Evolutionary conservation across 345 rosid species (phyloP), one percentile per base, ranked within the genome.

Genomic region (Brassica incana): DNA sequence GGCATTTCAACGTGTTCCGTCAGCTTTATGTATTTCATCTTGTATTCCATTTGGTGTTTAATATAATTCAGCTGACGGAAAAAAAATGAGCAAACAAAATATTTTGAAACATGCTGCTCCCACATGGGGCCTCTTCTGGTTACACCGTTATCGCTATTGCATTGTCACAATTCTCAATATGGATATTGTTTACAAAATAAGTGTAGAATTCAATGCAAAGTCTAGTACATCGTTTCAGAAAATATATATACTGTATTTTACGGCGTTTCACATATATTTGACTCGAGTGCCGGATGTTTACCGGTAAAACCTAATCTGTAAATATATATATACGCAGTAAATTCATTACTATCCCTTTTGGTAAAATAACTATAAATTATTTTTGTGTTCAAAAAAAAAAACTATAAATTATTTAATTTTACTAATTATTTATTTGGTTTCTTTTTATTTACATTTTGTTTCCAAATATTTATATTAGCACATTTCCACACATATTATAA

Each of bases 161-260:
- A 78, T 65, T 66, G 73, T 72, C 73, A 73, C 75, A 74, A 73
- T n/a, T 61, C 67, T 74, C 75, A 69, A 79, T 61, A 73, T 74
- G 27, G 78, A 79, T 79, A 61, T 74, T 50, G 69, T 25, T 45
- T 59, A 58, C 15, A 56, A 62, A 69, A 8, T 8, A 14, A 69
- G 54, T 62, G 61, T 10, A 68, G 8, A 76, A 48, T 14, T 77
- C 7, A 45, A 16, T 67, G 40, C 65, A 75, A 64, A 65, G 5
- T 30, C 52, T n/a, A 52, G 20, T 16, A 18, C 60, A 40, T 15
- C 66, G 4, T 10, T 29, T 67, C 45, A 25, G 45, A 18, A 40
- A 40, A 29, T 27, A 15, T 14, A 23, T 36, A n/a, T 35, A 56
- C 58, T 23, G 66, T 68, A 58, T 29, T 67, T 40, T 33, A 6